Base-by-base conservation (phyloP, 1,139 yeast genomes). In the Yamadazyma conglobata region DNA sequence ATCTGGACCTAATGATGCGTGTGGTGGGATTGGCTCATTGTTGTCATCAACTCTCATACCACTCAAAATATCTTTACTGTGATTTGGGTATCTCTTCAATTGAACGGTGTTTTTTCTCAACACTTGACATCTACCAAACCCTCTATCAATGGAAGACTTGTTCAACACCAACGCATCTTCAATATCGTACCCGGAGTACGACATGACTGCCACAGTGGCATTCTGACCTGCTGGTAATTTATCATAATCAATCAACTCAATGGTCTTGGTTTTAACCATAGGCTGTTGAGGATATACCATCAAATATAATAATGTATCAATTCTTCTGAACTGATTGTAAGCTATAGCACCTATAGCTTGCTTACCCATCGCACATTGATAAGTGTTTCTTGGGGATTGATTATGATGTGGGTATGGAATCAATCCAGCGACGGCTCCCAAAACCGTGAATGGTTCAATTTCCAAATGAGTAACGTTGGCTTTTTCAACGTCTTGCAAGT, bases 341-440 rank as follows among this genome's bases (percentile, higher is more conserved):
- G 95, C 96, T 60, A 93, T 93, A 6, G 97, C 97, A 44, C 99
- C 99, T 59, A 91, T 91, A 14, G 98, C 98, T 65, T 91, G 99
- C 67, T 91, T 91, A 78, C 98, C 98, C 98, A 91, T 91, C 56
- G 98, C 98, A 75, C 96, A 91, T 66, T 91, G 98, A 65, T 91
- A 91, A 0, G 98, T 91, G 57, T 91, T 91, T 74, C 98, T 82
- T 29, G 98, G 98, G 4, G 96, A 88, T 66, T 91, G 98, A 58
- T 91, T 91, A 58, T 91, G 99, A 57, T 91, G 98, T 19, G 99
- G 99, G 51, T 91, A 91, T n/a, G 99, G 99, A 73, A 91, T 91
- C 47, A 91, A 73, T 25, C 98, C 98, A 0, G 99, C 99, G 38
- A 91, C 97, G 0, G 98, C 98, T 28, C 99, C 99, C 32, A 91